Evolutionary conservation across 352 stramenopile genomes (phyloP).

Genomic region (Phytophthora pisi): DNA sequence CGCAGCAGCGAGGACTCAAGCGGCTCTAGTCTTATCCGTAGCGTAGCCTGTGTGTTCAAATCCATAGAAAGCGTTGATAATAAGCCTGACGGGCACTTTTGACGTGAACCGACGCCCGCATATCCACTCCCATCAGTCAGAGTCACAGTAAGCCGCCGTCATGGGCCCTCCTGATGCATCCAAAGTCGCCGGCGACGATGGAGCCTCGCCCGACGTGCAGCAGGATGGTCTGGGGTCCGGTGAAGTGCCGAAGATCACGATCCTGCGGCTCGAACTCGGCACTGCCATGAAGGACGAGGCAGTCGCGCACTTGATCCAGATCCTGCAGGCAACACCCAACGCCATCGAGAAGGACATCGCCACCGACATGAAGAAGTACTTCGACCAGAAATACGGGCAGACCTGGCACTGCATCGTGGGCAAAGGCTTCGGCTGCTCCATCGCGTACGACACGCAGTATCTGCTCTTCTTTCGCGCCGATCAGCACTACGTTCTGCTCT

Average conservation of each 20-base stretch:
- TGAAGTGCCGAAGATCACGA: conserved; percentile 64
- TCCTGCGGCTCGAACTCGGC: conserved; percentile 68
- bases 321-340: conserved; percentile 43
- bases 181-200: conserved; percentile 38
- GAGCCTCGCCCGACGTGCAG: conserved; percentile 17
- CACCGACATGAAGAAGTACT: conserved; percentile 99
- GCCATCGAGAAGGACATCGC: conserved; percentile 95
- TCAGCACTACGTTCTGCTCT: conserved; percentile 83
- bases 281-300: conserved; percentile 79
- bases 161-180: conserved; percentile 62
- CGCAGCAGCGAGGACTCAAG: conserved; percentile 19
- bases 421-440: conserved; percentile 89
- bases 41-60: conserved; percentile 1
- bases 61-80: conserved; percentile 29
- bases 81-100: conserved; percentile 13
- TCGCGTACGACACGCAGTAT: conserved; percentile 91
- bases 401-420: conserved; percentile 96
- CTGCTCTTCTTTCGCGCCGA: conserved; percentile 88
- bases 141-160: not conserved
- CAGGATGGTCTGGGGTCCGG: conserved; percentile 22
- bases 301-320: conserved; percentile 50
- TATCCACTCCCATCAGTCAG: conserved; percentile 15
- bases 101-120: conserved; percentile 29
- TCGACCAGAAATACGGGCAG: conserved; percentile 95
- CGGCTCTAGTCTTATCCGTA: conserved; percentile 19